These are phyloP conservation scores for Talaromyces sp. DNA, from an alignment of 2,329 filamentous ascomycete genomes.

Conservation along the genomic window DNA sequence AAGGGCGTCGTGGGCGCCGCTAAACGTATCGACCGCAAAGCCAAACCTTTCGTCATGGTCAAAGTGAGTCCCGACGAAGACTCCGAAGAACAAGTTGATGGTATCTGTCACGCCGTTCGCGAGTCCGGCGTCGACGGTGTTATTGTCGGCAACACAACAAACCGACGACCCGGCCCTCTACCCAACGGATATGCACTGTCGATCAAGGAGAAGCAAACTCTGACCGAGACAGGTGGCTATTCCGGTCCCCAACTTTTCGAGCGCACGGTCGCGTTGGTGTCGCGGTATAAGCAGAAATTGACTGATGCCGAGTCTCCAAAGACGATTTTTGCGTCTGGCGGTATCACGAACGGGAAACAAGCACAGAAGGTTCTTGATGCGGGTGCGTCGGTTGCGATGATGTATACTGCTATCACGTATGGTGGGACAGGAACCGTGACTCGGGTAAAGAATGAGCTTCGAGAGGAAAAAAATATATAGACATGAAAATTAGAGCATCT, in stretches of 20 bases:
- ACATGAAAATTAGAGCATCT: constrained; percentile 7
- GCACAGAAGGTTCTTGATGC: constrained; percentile 78
- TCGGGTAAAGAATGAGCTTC: constrained; percentile 48
- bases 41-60: constrained; percentile 84
- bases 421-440: constrained; percentile 60
- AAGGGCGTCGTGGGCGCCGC: constrained; percentile 79
- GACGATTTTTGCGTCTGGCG: constrained; percentile 81
- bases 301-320: constrained; percentile 47
- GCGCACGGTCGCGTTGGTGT: constrained; percentile 72
- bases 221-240: constrained; percentile 80
- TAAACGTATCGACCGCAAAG: constrained; percentile 62
- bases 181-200: constrained; percentile 64
- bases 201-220: constrained; percentile 60
- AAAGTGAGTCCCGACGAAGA: constrained; percentile 98
- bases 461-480: constrained; percentile 32
- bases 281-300: constrained; percentile 68
- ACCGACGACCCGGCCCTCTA: constrained; percentile 67
- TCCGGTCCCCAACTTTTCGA: constrained; percentile 87
- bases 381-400: constrained; percentile 84
- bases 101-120: constrained; percentile 82
- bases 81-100: constrained; percentile 74
- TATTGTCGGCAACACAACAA: constrained; percentile 97
- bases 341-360: constrained; percentile 83
- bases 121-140: constrained; percentile 85
- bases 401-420: constrained; percentile 76